phyloP scores from a whole-genome alignment of 2,329 filamentous ascomycete species.

The Epichloe brachyelytri region DNA sequence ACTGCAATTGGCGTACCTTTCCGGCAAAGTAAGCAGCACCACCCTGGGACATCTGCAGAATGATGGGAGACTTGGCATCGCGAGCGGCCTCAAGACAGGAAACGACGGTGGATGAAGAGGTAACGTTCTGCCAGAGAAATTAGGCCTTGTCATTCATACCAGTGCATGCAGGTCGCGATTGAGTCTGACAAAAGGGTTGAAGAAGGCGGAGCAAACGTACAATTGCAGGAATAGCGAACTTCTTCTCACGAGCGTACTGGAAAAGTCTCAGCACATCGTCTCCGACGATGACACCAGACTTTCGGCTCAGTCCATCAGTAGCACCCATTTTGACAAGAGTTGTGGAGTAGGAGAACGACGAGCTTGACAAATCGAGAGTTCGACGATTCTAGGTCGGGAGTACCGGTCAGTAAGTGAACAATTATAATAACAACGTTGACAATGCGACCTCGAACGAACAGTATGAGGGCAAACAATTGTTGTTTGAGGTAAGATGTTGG shows the following conservation, averaged over 20 bases:
- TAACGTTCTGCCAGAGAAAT: constrained; percentile 53
- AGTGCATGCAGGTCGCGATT: constrained; percentile 1
- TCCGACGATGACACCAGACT: constrained; percentile 41
- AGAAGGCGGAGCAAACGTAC: constrained; percentile 14
- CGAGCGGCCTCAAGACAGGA: constrained; percentile 87
- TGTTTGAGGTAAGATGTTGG: background rate
- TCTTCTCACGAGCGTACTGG: constrained; percentile 76
- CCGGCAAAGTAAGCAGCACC: constrained; percentile 88
- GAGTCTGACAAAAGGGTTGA: background rate
- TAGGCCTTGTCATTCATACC: background rate
- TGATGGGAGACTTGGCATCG: constrained; percentile 80
- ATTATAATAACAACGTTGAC: background rate
- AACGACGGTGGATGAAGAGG: constrained; percentile 68
- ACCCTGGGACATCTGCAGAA: constrained; percentile 88
- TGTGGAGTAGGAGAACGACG: background rate
- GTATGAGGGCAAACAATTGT: background rate
- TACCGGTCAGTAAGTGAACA: background rate
- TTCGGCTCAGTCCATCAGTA: constrained; percentile 33
- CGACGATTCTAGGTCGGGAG: background rate
- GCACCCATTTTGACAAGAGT: constrained; percentile 20
- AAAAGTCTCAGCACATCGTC: constrained; percentile 55
- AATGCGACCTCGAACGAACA: background rate
- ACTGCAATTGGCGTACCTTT: constrained; percentile 40
- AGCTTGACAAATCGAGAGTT: background rate
- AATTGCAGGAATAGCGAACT: constrained; percentile 80